phyloP scores from a whole-genome alignment of 2,329 filamentous ascomycete genomes.

The Cercospora canescens region DNA sequence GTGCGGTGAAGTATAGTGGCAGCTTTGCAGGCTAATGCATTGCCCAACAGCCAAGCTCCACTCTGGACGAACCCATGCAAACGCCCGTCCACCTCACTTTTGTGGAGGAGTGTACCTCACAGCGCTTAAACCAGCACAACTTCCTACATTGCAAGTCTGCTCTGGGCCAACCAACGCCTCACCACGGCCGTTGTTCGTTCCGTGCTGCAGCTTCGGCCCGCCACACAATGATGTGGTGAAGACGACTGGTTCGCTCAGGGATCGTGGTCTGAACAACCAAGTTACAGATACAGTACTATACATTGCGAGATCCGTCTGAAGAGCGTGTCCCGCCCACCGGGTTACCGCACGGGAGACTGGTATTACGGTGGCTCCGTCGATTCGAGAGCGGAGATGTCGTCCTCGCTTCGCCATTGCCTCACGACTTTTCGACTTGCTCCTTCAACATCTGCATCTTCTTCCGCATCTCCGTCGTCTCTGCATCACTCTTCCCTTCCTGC shows the following conservation, averaged over 20 bases:
- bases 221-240: background rate
- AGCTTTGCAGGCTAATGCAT: conserved; percentile 1
- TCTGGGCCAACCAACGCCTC: background rate
- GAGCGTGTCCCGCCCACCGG: background rate
- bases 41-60: conserved; percentile 1
- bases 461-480: conserved; percentile 9
- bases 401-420: background rate
- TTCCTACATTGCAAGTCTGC: background rate
- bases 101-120: background rate
- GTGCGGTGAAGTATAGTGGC: background rate
- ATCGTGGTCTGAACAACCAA: background rate
- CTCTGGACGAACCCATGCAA: background rate
- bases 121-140: background rate
- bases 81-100: background rate
- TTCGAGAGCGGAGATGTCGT: background rate
- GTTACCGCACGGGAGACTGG: background rate
- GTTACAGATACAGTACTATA: background rate
- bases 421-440: conserved; percentile 11
- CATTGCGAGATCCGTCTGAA: background rate
- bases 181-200: background rate
- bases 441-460: conserved; percentile 37
- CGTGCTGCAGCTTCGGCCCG: background rate
- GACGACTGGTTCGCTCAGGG: background rate
- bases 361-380: background rate
- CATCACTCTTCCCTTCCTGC: conserved; percentile 7